Base-by-base conservation (phyloP, 192 early-diverging fungal species). In the Lobosporangium transversale region DNA sequence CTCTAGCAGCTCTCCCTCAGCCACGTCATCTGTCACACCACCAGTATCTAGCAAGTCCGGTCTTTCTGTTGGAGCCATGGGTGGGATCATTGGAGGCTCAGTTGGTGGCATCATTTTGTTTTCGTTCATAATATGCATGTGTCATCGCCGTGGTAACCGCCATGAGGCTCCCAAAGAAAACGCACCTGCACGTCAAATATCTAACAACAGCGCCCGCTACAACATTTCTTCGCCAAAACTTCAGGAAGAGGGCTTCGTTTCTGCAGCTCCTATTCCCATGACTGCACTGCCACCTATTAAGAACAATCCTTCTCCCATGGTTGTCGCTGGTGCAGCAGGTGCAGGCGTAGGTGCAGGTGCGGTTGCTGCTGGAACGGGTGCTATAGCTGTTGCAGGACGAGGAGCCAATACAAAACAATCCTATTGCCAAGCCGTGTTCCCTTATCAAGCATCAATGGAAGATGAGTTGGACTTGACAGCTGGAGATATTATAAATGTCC, bases 401-500 rank as follows among this genome's bases (percentile, higher is more conserved):
- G 63, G 60, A 7, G 70, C 53, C 3, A 32, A 2, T 23, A 63
- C 51, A 53, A 66, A 75, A 17, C 63, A 60, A n/a, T 75, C 70
- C 9, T 75, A 75, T 45, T 75, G 70, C 36, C 70, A 75, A 7
- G 70, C 63, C 1, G 66, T 76, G 30, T 76, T 87, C 53, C 81
- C 89, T 51, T 93, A 92, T 57, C 85, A 86, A 47, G 78, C 93
- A 0, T 85, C 87, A 53, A 84, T 91, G 55, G 84, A 84, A 18
- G 94, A 95, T 79, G 94, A 95, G 80, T 80, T 95, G 51, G 84
- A 83, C 45, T 75, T 95, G 26, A 75, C 83, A n/a, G 60, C 76
- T 7, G 91, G 89, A 54, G 94, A 95, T 65, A 84, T 89, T 59
- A 86, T 95, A 8, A 87, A 85, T 29, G 54, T 95, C 20, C 83